Evolutionary conservation across 352 stramenopile genomes (phyloP).

Genomic region (Globisporangium perplexum): DNA sequence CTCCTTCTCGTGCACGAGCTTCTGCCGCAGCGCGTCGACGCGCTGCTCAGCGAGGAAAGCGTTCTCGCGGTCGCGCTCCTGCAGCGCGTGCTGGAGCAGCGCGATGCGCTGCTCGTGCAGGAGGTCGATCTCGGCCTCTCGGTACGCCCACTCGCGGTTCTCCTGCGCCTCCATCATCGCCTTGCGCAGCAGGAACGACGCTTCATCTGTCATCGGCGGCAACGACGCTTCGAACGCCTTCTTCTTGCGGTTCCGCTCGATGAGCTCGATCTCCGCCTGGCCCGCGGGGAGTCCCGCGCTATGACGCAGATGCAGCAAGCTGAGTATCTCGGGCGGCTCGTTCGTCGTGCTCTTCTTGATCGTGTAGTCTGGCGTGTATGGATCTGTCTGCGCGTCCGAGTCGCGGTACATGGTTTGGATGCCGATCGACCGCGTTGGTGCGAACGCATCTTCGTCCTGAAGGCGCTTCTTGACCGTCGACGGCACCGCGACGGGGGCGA

Average conservation of each 20-base stretch:
- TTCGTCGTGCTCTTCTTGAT: conserved; percentile 41
- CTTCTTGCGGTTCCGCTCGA: conserved; percentile 88
- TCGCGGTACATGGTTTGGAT: conserved; percentile 92
- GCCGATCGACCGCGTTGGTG: conserved; percentile 59
- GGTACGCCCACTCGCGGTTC: conserved; percentile 80
- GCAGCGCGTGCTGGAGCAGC: conserved; percentile 75
- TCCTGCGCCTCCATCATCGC: conserved; percentile 92
- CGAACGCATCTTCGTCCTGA: conserved; percentile 26
- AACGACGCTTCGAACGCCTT: conserved; percentile 79
- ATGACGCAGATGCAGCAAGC: conserved; percentile 67
- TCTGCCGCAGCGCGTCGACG: conserved; percentile 83
- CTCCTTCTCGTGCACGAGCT: conserved; percentile 72
- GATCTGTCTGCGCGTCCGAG: conserved; percentile 91
- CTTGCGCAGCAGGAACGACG: conserved; percentile 87
- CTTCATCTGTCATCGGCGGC: conserved; percentile 93
- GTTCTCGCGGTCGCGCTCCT: conserved; percentile 85
- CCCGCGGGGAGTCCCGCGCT: conserved; percentile 73
- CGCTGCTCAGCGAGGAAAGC: conserved; percentile 91
- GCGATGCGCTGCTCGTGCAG: conserved; percentile 75
- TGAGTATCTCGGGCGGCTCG: conserved; percentile 78
- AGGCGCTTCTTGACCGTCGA: conserved; percentile 23
- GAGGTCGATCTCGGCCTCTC: conserved; percentile 87
- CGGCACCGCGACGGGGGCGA: conserved; percentile 51
- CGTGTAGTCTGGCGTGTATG: conserved; percentile 91
- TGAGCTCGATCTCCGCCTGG: conserved; percentile 85